Evolutionary conservation across 441 rosid species (phyloP).

Genomic region (Eugenia klotzschiana): DNA sequence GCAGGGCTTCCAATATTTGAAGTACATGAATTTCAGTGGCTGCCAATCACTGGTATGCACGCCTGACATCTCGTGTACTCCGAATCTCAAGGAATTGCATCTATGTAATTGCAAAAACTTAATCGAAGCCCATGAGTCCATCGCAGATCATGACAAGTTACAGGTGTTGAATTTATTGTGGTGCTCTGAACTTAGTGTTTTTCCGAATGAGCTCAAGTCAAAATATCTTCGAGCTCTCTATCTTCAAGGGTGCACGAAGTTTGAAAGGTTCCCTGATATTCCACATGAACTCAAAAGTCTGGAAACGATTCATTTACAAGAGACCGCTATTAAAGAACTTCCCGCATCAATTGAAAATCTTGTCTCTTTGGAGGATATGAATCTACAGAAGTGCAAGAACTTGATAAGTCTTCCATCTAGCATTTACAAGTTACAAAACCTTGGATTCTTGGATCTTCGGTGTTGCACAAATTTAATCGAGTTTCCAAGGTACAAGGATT

Average conservation of each 20-base stretch:
- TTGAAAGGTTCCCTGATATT: not conserved
- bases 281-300: not conserved
- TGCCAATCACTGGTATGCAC: rapidly evolving
- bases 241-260: not conserved
- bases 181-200: not conserved
- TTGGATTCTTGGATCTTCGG: rapidly evolving
- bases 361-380: not conserved
- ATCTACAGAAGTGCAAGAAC: not conserved
- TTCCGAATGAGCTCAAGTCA: not conserved
- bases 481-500: not conserved
- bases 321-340: not conserved
- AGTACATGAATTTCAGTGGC: not conserved
- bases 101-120: not conserved
- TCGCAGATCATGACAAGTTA: not conserved
- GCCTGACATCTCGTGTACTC: not conserved
- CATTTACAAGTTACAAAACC: not conserved
- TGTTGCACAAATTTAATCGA: not conserved
- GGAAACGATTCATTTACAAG: not conserved
- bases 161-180: not conserved
- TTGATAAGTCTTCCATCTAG: not conserved
- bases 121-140: not conserved
- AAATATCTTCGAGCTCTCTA: not conserved
- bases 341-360: not conserved
- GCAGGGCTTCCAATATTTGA: not conserved
- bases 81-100: not conserved